Evolutionary conservation across 176 grass and related monocot genomes (phyloP).

Genomic region (Carex littledalei): DNA sequence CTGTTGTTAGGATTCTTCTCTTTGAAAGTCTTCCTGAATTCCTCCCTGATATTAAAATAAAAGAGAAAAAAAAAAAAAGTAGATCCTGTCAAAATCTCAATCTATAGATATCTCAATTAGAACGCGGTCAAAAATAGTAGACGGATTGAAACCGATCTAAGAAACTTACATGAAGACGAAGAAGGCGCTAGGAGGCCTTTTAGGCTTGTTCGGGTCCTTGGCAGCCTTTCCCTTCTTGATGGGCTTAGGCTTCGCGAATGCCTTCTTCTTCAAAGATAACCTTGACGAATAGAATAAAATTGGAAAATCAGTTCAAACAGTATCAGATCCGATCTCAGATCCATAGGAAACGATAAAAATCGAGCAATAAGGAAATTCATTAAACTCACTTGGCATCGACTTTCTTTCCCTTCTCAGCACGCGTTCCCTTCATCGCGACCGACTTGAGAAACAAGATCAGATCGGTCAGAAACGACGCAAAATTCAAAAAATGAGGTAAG

Average conservation of each 20-base stretch:
- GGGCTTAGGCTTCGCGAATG: conserved; percentile 39
- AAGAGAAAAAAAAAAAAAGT: not conserved
- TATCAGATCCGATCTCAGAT: not conserved
- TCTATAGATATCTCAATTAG: not conserved
- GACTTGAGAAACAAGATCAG: conserved; percentile 17
- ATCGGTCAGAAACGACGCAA: conserved; percentile 25
- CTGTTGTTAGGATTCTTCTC: conserved; percentile 95
- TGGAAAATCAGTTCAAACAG: not conserved
- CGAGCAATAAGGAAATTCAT: too few relatives aligned
- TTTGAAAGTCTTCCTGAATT: conserved; percentile 87
- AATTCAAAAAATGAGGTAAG: not conserved
- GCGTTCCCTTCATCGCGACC: conserved; percentile 72
- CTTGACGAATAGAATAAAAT: conserved; percentile 4
- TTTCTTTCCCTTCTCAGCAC: conserved; percentile 52
- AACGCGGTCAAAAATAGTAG: not conserved
- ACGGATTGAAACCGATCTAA: not conserved
- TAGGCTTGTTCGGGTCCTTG: conserved; percentile 91
- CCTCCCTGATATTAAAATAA: conserved; percentile 43
- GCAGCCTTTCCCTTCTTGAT: conserved; percentile 51
- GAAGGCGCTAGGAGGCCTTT: conserved; percentile 81
- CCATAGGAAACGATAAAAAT: not conserved
- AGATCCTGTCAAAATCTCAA: not conserved
- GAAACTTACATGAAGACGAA: conserved; percentile 77
- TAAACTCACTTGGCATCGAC: conserved; percentile 49
- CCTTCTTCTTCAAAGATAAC: conserved; percentile 64